Evolutionary conservation across 331 rosid species (phyloP).

Genomic region (Telfairia occidentalis): DNA sequence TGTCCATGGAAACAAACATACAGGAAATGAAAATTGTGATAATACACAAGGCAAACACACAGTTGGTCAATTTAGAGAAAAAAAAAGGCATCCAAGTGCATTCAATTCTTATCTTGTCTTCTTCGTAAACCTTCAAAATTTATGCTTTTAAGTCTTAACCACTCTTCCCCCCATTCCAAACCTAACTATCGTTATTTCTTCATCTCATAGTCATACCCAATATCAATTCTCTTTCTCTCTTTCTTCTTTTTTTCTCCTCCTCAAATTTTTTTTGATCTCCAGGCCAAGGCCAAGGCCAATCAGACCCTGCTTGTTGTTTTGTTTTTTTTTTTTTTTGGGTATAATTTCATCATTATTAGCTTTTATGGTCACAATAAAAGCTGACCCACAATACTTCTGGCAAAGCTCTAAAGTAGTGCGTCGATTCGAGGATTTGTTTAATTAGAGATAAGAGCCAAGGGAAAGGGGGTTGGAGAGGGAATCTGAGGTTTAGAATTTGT

Average conservation of each 20-base stretch:
- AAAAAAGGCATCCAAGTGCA: constrained; percentile 38
- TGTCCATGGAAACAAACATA: constrained; percentile 5
- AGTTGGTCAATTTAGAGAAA: constrained; percentile 31
- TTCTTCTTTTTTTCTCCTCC: background rate
- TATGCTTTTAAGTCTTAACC: constrained; percentile 24
- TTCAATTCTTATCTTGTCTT: constrained; percentile 64
- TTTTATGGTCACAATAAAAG: background rate
- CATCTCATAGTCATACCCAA: constrained; percentile 6
- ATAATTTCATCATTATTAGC: background rate
- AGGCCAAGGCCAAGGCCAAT: background rate
- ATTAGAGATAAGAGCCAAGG: background rate
- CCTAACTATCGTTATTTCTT: constrained; percentile 15
- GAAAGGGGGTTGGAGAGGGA: background rate
- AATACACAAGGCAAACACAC: constrained; percentile 25
- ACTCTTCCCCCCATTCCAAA: constrained; percentile 22
- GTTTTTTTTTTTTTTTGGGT: background rate
- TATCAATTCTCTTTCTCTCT: background rate
- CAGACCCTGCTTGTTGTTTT: background rate
- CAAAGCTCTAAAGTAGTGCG: background rate
- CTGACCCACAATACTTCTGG: constrained; percentile 4
- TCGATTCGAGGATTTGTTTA: background rate
- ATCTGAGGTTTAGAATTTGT: background rate
- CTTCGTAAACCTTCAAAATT: constrained; percentile 49
- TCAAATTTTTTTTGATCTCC: too few species aligned
- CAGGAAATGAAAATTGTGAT: background rate